phyloP scores from a whole-genome alignment of 106 monocot species.

The Phalaenopsis equestris region DNA sequence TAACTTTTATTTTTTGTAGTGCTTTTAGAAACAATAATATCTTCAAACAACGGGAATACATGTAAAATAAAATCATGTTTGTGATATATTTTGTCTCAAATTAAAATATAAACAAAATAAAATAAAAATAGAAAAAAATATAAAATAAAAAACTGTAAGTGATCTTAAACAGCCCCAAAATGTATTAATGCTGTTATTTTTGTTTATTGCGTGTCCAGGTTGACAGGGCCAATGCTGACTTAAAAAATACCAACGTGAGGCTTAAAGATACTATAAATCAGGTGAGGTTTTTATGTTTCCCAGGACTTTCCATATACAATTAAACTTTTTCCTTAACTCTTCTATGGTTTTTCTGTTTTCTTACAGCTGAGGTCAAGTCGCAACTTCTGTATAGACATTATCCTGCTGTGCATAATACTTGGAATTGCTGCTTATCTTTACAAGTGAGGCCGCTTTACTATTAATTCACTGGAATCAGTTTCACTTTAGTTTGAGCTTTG shows the following conservation, averaged over 20 bases:
- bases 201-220: conserved; percentile 26
- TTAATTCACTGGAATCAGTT: background rate
- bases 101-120: too few species aligned
- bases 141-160: too few species aligned
- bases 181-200: conserved; percentile 1
- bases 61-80: too few species aligned
- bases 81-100: too few species aligned
- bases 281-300: conserved; percentile 21
- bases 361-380: conserved; percentile 87
- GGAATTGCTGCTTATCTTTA: conserved; percentile 93
- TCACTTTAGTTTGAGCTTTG: background rate
- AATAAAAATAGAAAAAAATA: too few species aligned
- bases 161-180: background rate
- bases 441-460: conserved; percentile 43
- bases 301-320: background rate
- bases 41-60: too few species aligned
- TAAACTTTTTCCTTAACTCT: background rate
- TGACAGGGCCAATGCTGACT: conserved; percentile 64
- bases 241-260: conserved; percentile 94
- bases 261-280: conserved; percentile 87
- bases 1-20: too few species aligned
- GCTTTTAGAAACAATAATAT: too few species aligned
- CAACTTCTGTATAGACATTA: conserved; percentile 87
- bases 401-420: conserved; percentile 79
- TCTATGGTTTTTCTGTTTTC: conserved; percentile 8